Conservation (phyloP, 1,284 basidiomycete species). For the Lignosus rhinocerotis region DNA sequence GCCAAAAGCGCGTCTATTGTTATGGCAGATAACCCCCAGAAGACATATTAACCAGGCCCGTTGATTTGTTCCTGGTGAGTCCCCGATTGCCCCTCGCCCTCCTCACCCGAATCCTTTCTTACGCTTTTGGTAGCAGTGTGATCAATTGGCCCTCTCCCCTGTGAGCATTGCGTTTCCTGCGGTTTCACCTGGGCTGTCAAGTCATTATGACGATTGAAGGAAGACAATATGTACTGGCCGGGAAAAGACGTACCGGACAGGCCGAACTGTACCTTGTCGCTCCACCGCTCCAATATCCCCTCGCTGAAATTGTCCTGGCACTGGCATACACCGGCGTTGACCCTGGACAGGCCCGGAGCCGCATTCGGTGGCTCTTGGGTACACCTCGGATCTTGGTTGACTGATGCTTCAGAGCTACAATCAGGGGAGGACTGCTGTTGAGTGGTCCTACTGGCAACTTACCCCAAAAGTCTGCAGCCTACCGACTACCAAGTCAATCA, state of each 20-base stretch:
- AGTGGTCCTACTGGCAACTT: too few species aligned
- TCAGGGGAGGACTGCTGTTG: too few species aligned
- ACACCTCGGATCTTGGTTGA: background rate
- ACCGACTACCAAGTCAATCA: background rate
- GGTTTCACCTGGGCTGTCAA: background rate
- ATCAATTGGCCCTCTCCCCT: background rate
- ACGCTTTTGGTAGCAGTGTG: background rate
- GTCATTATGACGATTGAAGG: too few species aligned
- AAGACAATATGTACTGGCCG: slow-evolving; percentile 56
- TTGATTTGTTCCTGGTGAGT: slow-evolving; percentile 63
- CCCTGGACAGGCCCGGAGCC: too few species aligned
- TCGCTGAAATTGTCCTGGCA: slow-evolving; percentile 44
- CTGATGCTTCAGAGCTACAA: too few species aligned
- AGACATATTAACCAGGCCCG: too few species aligned
- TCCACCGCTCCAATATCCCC: slow-evolving; percentile 1
- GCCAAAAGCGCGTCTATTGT: slow-evolving; percentile 58
- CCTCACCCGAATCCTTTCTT: slow-evolving; percentile 44
- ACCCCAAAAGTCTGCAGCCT: background rate
- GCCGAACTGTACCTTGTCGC: background rate
- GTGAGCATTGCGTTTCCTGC: background rate
- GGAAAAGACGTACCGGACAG: slow-evolving; percentile 60
- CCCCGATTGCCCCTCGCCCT: background rate
- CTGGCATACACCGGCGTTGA: slow-evolving; percentile 68
- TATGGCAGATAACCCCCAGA: slow-evolving; percentile 69
- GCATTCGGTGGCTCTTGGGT: background rate